Evolutionary conservation across 768 basidiomycete genomes (phyloP), one percentile per base, ranked within the genome.

Genomic region (Lactarius hengduanensis): DNA sequence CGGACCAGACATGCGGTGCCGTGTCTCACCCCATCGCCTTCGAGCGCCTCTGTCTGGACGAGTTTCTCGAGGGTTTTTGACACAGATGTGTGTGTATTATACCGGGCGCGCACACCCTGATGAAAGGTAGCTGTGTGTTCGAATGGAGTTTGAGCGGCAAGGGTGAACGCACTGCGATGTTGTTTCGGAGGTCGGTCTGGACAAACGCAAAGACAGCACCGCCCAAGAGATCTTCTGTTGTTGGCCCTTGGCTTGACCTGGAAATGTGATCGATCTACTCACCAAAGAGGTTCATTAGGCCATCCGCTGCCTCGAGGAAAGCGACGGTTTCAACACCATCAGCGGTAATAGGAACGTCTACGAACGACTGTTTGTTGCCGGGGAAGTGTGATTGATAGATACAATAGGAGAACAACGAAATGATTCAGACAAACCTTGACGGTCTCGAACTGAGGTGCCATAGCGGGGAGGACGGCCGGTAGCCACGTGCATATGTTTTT

Each of bases 291-390:
- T 83, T 79, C 18, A 89, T 80, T 32, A 98, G 82, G 20, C 92
- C 95, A 76, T 96, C 93, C 22, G 93, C 86, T 0, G 96, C 96
- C 73, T 92, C 89, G 56, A 94, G 80, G 80, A 98, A 98, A 15
- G 82, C 76, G 22, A 79, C 73, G 0, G 94, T 93, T 73, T 94
- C 87, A 59, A 98, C 86, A 16, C 96, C 95, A 4, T 81, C 78
- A 54, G 84, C 81, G n/a, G 85, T 86, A 70, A 91, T 80, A 18
- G 86, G 83, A 47, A 98, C 92, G 68, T 96, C 91, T 72, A 84
- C 86, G 76, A 92, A 98, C 11, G 92, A 94, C 95, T 97, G 69
- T 32, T 62, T 53, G 50, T 26, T 53, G 50, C 26, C n/a, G 5
- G 13, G 50, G 13, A 26, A 18, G 58, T 38, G 54, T 55, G 50